Conservation (phyloP, 1,139 yeast genomes). For the Hyphopichia wangnamkhiaoensis region DNA sequence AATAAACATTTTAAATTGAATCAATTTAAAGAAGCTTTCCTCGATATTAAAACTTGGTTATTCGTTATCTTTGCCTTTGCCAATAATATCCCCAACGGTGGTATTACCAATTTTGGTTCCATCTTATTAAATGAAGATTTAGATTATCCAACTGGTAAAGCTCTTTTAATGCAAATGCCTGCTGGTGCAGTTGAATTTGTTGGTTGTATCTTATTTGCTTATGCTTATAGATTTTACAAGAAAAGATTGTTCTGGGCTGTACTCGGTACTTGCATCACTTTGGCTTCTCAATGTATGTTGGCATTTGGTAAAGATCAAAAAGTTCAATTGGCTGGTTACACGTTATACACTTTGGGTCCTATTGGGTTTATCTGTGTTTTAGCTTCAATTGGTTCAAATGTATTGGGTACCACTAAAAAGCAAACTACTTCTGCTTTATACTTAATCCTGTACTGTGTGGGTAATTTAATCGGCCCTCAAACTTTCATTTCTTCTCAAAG, state of each 20-base stretch:
- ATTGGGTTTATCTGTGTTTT: slow-evolving; percentile 50
- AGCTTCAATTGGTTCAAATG: slow-evolving; percentile 53
- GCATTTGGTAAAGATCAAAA: slow-evolving; percentile 37
- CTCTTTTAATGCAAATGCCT: slow-evolving; percentile 37
- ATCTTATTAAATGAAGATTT: slow-evolving; percentile 47
- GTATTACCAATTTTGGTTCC: slow-evolving; percentile 41
- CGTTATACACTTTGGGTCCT: slow-evolving; percentile 25
- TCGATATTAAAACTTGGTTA: slow-evolving; percentile 45
- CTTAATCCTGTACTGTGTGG: slow-evolving; percentile 64
- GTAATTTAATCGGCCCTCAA: slow-evolving; percentile 74
- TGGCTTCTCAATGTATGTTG: slow-evolving; percentile 47
- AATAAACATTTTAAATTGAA: slow-evolving; percentile 51
- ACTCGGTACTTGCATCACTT: slow-evolving; percentile 33
- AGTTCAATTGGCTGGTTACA: slow-evolving; percentile 46
- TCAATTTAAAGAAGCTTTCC: slow-evolving; percentile 57
- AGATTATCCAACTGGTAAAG: slow-evolving; percentile 32
- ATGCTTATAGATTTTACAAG: slow-evolving; percentile 23
- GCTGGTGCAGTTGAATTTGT: slow-evolving; percentile 40
- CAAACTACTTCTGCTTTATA: slow-evolving; percentile 58
- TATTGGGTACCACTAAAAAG: slow-evolving; percentile 73
- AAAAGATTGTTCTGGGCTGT: slow-evolving; percentile 47
- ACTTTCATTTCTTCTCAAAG: slow-evolving; percentile 55
- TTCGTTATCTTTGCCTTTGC: slow-evolving; percentile 31
- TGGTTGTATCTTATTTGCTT: slow-evolving; percentile 43
- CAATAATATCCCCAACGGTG: slow-evolving; percentile 39